Evolutionary conservation across 2,329 filamentous ascomycete genomes (phyloP).

Genomic region (Diaporthe sp.): DNA sequence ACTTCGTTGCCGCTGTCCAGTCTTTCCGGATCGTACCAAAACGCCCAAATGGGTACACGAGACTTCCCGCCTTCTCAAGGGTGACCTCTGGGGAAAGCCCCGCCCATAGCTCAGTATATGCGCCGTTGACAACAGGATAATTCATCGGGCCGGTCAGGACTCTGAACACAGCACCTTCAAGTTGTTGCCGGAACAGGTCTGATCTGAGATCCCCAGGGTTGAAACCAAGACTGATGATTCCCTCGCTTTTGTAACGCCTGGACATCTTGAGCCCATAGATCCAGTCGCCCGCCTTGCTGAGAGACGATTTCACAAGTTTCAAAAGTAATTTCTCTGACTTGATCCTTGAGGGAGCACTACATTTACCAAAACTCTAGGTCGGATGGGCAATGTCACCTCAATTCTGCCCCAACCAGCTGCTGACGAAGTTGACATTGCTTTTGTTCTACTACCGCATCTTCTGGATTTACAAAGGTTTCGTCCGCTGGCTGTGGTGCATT

Average conservation of each 20-base stretch:
- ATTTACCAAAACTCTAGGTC: too few relatives aligned
- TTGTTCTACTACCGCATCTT: too few relatives aligned
- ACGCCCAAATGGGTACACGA: conserved; percentile 54
- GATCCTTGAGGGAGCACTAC: too few relatives aligned
- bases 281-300: conserved; percentile 45
- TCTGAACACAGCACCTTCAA: neutral
- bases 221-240: conserved; percentile 43
- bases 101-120: conserved; percentile 55
- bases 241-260: conserved; percentile 40
- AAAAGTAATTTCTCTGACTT: too few relatives aligned
- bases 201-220: conserved; percentile 47
- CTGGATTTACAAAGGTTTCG: too few relatives aligned
- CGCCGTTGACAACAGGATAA: conserved; percentile 46
- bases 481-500: too few relatives aligned
- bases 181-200: conserved; percentile 38
- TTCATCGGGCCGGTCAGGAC: conserved; percentile 18
- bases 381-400: too few relatives aligned
- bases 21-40: conserved; percentile 48
- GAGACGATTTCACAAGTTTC: too few relatives aligned
- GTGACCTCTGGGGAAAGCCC: conserved; percentile 52
- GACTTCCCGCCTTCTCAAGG: conserved; percentile 42
- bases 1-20: conserved; percentile 45
- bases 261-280: conserved; percentile 43
- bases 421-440: too few relatives aligned
- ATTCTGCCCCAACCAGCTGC: too few relatives aligned